phyloP scores from a whole-genome alignment of 1,139 yeast genomes.

The Geotrichum candidum region DNA sequence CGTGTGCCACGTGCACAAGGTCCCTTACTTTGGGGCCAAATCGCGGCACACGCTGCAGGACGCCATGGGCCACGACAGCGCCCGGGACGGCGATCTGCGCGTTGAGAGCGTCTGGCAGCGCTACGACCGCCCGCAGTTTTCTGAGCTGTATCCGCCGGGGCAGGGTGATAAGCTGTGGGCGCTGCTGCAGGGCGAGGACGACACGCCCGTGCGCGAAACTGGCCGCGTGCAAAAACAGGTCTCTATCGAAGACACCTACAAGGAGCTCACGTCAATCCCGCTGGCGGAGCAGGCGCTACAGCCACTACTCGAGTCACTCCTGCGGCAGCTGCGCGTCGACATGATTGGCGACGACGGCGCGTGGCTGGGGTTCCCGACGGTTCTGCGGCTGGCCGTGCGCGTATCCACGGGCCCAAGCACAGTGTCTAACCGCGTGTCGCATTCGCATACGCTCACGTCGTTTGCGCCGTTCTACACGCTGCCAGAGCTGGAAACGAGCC shows the following conservation, averaged over 20 bases:
- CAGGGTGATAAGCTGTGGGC: conserved; percentile 28
- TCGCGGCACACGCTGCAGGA: neutral
- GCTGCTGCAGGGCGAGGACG: conserved; percentile 30
- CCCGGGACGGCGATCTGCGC: conserved; percentile 3
- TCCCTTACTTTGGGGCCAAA: conserved; percentile 32
- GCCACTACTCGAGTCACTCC: conserved; percentile 23
- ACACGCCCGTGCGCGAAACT: conserved; percentile 23
- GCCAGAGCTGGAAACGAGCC: neutral
- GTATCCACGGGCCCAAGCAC: conserved; percentile 2
- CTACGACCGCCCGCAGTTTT: conserved; percentile 2
- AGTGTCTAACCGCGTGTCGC: conserved; percentile 8
- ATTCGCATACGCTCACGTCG: conserved; percentile 7
- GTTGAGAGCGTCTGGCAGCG: conserved; percentile 1
- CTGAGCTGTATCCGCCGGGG: conserved; percentile 16
- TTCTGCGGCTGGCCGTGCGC: conserved; percentile 21
- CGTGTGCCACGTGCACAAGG: conserved; percentile 20
- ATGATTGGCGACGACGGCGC: conserved; percentile 19
- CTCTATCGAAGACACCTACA: conserved; percentile 35
- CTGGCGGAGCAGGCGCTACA: conserved; percentile 21
- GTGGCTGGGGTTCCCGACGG: conserved; percentile 26
- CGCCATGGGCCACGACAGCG: neutral
- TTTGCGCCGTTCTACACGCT: conserved; percentile 10
- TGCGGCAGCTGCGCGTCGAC: conserved; percentile 26
- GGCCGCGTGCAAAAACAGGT: conserved; percentile 30
- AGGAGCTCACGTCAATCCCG: conserved; percentile 15